Evolutionary conservation across 768 basidiomycete genomes (phyloP), one percentile per base, ranked within the genome.

Genomic region (Russula emetica): DNA sequence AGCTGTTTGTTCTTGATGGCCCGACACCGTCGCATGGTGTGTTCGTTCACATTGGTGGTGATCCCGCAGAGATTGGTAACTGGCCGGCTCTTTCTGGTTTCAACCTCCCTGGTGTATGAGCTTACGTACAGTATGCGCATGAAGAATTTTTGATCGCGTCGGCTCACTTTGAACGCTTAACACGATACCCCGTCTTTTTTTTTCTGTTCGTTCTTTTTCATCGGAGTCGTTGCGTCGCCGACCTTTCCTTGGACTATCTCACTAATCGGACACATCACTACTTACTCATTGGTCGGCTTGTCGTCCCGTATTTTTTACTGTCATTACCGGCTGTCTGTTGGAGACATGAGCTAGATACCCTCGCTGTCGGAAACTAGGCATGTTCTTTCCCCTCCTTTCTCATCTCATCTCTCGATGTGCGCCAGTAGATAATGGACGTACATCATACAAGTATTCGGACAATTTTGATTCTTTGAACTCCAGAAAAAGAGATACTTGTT

Each of bases 31-130:
- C 87, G 34, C 81, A 84, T 66, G 86, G 88, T 13, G 74, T 78
- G 13, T 88, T 86, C 84, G 82, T 93, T 22, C 83, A 88, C 28
- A 87, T 92, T 56, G 90, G 90, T 24, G 88, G 87, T 1, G 91
- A 92, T 70, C 90, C 89, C 0, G 80, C 78, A 0, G 24, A 76
- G 57, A 72, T 92, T 16, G 90, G 90, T 0, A 83, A 87, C 67
- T 92, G 90, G 90, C 90, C 90, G 0, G 59, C 83, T 59, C 75
- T 82, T 68, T 80, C 86, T 36, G 90, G 85, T 55, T 92, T 92
- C 71, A 83, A 80, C 1, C 71, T 72, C 2, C 89, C 89, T 1
- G 89, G 89, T 20, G 72, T 89, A 40, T 82, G 63, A 60, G 22
- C 30, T 14, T 22, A 22, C n/a, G 9, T 45, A 45, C n/a, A 3